Conservation (phyloP, 768 basidiomycete species). For the Tricholoma bakamatsutake region DNA sequence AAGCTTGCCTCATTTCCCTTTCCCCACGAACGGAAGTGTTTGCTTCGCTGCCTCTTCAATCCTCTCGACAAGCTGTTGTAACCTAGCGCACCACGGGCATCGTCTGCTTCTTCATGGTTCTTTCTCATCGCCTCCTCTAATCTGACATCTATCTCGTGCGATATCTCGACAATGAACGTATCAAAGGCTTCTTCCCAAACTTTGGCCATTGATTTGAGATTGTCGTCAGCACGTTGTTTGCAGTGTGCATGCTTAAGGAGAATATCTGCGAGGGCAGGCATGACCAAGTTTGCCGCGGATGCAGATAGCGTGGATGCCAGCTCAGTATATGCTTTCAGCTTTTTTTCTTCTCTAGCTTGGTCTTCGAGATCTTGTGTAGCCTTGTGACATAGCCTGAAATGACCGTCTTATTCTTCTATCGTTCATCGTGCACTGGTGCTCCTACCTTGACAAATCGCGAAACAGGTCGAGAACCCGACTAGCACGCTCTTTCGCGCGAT, state of each 20-base stretch:
- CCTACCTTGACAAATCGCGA: slow-evolving; percentile 34
- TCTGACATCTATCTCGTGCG: slow-evolving; percentile 27
- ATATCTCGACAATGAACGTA: slow-evolving; percentile 34
- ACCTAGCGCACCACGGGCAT: not conserved
- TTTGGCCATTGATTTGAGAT: slow-evolving; percentile 31
- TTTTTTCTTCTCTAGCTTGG: slow-evolving; percentile 40
- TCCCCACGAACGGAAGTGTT: not conserved
- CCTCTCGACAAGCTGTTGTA: not conserved
- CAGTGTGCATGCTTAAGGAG: slow-evolving; percentile 35
- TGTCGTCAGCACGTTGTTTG: slow-evolving; percentile 35
- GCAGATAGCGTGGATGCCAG: slow-evolving; percentile 41
- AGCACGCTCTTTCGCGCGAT: slow-evolving; percentile 6
- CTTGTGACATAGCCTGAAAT: slow-evolving; percentile 38
- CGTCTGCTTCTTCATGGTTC: slow-evolving; percentile 18
- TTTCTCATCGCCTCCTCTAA: slow-evolving; percentile 27
- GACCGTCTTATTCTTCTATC: slow-evolving; percentile 5
- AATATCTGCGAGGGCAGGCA: slow-evolving; percentile 41
- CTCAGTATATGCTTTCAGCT: slow-evolving; percentile 42
- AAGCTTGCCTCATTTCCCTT: not conserved
- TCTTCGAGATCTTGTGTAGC: slow-evolving; percentile 36
- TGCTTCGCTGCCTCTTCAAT: not conserved
- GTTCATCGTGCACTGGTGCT: slow-evolving; percentile 15
- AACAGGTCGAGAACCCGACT: slow-evolving; percentile 30
- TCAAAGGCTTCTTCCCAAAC: slow-evolving; percentile 46
- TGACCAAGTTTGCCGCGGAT: slow-evolving; percentile 35